Conservation (phyloP, 805 yeast genomes). For the Starmerella stellata region DNA sequence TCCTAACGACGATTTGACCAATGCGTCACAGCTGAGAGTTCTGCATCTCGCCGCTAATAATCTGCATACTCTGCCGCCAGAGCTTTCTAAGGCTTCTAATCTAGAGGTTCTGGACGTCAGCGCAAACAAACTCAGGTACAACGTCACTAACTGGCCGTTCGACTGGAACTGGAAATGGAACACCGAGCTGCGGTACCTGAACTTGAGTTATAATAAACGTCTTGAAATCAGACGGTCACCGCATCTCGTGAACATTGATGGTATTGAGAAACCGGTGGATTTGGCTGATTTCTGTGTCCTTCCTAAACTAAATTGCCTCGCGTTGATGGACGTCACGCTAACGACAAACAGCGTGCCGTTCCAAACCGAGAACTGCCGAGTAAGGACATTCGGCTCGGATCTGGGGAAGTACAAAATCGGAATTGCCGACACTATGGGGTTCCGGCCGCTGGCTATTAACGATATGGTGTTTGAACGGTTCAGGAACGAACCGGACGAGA, state of each 20-base stretch:
- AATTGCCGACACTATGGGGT: conserved; percentile 73
- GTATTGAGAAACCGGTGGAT: conserved; percentile 15
- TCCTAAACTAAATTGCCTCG: conserved; percentile 52
- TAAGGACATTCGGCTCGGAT: conserved; percentile 75
- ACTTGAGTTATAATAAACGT: conserved; percentile 81
- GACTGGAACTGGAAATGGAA: conserved; percentile 98
- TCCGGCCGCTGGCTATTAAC: conserved; percentile 46
- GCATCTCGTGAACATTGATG: conserved; percentile 21
- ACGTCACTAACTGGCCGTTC: conserved; percentile 82
- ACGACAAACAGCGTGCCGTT: conserved; percentile 82
- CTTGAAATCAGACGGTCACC: conserved; percentile 51
- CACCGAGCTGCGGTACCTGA: conserved; percentile 52
- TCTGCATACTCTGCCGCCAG: conserved; percentile 75
- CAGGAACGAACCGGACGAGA: conserved; percentile 69
- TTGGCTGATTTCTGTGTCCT: conserved; percentile 53
- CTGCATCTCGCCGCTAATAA: conserved; percentile 68
- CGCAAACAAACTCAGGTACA: conserved; percentile 74
- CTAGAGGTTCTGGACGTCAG: conserved; percentile 73
- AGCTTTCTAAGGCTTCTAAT: conserved; percentile 46
- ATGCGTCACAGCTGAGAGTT: conserved; percentile 37
- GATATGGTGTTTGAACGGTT: conserved; percentile 79
- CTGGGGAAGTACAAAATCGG: conserved; percentile 67
- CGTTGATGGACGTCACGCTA: conserved; percentile 87
- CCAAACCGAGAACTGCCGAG: conserved; percentile 62
- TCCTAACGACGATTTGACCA: conserved; percentile 72